Conservation (phyloP, 441 rosid genomes). For the Gossypium schwendimanii region DNA sequence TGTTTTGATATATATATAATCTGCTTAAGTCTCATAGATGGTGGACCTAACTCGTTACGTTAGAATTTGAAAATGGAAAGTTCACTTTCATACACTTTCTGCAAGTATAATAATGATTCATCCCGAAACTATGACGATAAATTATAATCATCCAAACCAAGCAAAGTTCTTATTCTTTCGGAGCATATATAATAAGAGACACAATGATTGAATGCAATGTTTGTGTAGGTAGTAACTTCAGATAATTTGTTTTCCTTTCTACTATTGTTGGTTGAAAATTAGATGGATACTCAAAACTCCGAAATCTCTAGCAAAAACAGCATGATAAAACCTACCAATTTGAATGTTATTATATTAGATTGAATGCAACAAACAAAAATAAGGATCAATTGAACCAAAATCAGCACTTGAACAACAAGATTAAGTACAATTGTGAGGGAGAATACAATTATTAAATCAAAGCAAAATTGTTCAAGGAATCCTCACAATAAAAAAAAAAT, state of each 20-base stretch:
- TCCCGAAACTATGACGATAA: constrained; percentile 16
- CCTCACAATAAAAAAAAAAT: constrained; percentile 7
- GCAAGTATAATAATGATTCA: constrained; percentile 19
- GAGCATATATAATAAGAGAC: not conserved
- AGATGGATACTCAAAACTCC: constrained; percentile 10
- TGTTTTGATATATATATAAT: constrained; percentile 17
- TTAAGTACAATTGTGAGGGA: constrained; percentile 17
- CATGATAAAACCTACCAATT: not conserved
- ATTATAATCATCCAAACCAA: not conserved
- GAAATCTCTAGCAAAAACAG: constrained; percentile 11
- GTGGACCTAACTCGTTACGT: constrained; percentile 22
- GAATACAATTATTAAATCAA: constrained; percentile 15
- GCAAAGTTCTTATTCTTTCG: not conserved
- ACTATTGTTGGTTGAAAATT: not conserved
- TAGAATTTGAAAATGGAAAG: not conserved
- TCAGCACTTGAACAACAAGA: not conserved
- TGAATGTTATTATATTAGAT: not conserved
- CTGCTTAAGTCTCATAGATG: not conserved
- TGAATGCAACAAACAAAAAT: not conserved
- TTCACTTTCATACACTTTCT: not conserved
- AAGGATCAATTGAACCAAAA: not conserved
- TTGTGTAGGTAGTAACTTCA: no score
- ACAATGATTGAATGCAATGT: not conserved
- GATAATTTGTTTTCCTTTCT: not conserved
- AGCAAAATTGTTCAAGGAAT: constrained; percentile 14